Conservation (phyloP, 2,329 filamentous ascomycete genomes). For the Beauveria asiatica region DNA sequence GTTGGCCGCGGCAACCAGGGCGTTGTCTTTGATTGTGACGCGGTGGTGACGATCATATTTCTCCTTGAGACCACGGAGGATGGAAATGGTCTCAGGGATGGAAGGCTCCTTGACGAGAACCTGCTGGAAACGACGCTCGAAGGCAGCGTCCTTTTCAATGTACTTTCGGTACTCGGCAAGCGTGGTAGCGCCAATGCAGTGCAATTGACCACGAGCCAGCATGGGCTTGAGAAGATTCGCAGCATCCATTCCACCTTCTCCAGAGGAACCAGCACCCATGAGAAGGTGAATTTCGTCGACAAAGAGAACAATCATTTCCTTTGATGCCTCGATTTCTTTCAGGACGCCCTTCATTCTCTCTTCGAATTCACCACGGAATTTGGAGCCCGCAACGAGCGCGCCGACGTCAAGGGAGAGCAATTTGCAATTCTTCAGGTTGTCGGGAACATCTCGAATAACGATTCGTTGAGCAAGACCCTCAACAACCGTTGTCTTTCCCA, state of each 20-base stretch:
- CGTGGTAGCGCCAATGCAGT: conserved; percentile 96
- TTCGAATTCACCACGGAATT: conserved; percentile 97
- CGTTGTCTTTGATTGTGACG: conserved; percentile 90
- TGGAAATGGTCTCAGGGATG: conserved; percentile 86
- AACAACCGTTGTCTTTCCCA: conserved; percentile 96
- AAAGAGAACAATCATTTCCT: conserved; percentile 95
- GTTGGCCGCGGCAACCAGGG: conserved; percentile 84
- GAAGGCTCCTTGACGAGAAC: conserved; percentile 92
- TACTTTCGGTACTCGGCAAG: conserved; percentile 96
- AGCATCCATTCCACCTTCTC: conserved; percentile 97
- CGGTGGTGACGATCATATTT: conserved; percentile 97
- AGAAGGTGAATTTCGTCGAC: conserved; percentile 98
- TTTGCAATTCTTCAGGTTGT: conserved; percentile 88
- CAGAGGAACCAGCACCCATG: conserved; percentile 92
- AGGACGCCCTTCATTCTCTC: conserved; percentile 98
- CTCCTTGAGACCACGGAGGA: conserved; percentile 96
- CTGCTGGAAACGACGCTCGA: conserved; percentile 97
- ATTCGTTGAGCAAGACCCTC: conserved; percentile 93
- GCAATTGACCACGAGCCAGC: conserved; percentile 90
- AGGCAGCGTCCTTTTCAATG: conserved; percentile 96
- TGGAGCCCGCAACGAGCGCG: conserved; percentile 90
- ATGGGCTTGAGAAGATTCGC: conserved; percentile 97
- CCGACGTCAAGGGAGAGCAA: conserved; percentile 93
- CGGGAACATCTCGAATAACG: conserved; percentile 91
- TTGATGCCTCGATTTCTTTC: conserved; percentile 91